Evolutionary conservation across 345 rosid genomes (phyloP), one percentile per base, ranked within the genome.

Genomic region (Syzygium grande): DNA sequence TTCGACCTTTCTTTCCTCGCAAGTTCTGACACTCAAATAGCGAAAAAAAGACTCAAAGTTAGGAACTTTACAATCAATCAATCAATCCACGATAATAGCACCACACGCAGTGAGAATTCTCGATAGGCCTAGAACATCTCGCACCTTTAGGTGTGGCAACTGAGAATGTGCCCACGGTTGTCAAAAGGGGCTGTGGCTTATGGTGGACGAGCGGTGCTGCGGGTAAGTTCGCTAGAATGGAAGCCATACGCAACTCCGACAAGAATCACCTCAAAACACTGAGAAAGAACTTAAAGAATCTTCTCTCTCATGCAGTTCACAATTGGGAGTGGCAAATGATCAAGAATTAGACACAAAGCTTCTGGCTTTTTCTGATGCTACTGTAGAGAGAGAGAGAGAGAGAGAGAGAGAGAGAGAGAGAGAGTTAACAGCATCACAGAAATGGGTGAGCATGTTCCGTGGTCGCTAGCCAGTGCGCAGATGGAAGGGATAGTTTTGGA

Each of bases 171-270:
- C 83, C 83, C 49, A 73, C 83, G 83, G 27, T 21, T 38, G 83
- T 73, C 83, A 90, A 92, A 90, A 88, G 90, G 86, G 92, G 89
- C 87, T 88, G 92, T 87, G 93, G 91, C 65, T 88, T 91, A 30
- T 88, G 91, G 19, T 92, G 88, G 89, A 90, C 38, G 85, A 94
- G 89, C 88, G 93, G 89, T 9, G 96, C 22, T 34, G 63, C 88
- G 88, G 92, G 89, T 89, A 93, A 88, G 88, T 34, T 89, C 68
- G 94, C 92, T 87, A 92, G 59, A n/a, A 95, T 79, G 17, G 97
- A 93, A 92, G 96, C 94, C 99, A 94, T 95, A n/a, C 16, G 22
- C 73, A 49, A 22, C 51, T 84, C 52, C 58, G n/a, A 23, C 63
- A 22, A 58, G 63, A 58, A 58, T 58, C 63, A 10, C 11, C n/a